Base-by-base conservation (phyloP, 2,329 filamentous ascomycete species). In the Hypoxylon sp. region DNA sequence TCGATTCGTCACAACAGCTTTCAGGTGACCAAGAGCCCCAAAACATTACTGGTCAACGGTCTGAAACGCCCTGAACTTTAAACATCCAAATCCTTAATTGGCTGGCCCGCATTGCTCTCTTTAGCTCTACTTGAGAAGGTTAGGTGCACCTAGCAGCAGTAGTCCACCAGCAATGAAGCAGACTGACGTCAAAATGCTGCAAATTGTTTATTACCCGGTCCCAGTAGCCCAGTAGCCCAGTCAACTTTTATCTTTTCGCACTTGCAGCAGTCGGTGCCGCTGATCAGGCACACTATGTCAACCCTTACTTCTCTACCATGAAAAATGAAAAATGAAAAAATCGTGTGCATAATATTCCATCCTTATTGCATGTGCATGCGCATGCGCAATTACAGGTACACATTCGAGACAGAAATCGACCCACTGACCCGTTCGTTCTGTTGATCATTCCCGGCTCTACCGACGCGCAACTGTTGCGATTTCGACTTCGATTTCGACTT, bases 141-240 rank as follows among this genome's bases (percentile, higher is more conserved):
- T n/a, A n/a, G n/a, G n/a, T n/a, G n/a, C n/a, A n/a, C n/a, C n/a
- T n/a, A n/a, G n/a, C n/a, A n/a, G n/a, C n/a, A n/a, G n/a, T n/a
- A n/a, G n/a, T n/a, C n/a, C n/a, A n/a, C n/a, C n/a, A n/a, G n/a
- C n/a, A n/a, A n/a, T 21, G 23, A 19, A 43, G 35, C 40, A 21
- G 12, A 26, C 51, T 59, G 56, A 59, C 56, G 56, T 59, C 56
- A 56, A 56, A 35, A 44, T 37, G 52, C 20, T 41, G 49, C 37
- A 52, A 53, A 53, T 56, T 49, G 27, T 38, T 56, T 49, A 26
- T 38, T 42, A 37, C 17, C 13, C 29, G 19, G 43, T 38, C 21
- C 21, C 9, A 25, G 9, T n/a, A n/a, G n/a, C n/a, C n/a, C n/a
- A n/a, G n/a, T n/a, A n/a, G n/a, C n/a, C n/a, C n/a, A n/a, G n/a